phyloP scores from a whole-genome alignment of 2,329 filamentous ascomycete genomes.

The Claviceps pusilla region DNA sequence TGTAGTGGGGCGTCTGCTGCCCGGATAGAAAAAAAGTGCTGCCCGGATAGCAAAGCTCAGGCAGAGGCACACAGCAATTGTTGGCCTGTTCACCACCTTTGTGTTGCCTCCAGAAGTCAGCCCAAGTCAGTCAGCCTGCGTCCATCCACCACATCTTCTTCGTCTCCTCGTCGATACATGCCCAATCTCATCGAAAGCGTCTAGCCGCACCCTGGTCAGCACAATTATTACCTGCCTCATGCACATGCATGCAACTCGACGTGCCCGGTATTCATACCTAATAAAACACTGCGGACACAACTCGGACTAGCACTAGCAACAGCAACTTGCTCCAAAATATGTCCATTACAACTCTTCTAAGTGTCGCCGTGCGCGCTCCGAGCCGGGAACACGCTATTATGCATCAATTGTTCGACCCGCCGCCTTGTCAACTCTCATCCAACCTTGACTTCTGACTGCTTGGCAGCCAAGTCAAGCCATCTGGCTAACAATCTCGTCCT shows the following conservation, averaged over 20 bases:
- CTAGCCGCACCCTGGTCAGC: not conserved
- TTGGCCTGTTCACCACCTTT: no score
- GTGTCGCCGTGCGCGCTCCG: conserved; percentile 2
- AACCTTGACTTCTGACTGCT: not conserved
- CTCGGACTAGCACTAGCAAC: not conserved
- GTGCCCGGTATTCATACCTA: not conserved
- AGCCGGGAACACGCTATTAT: conserved; percentile 4
- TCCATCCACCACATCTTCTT: not conserved
- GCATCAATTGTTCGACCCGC: conserved; percentile 5
- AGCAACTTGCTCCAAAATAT: not conserved
- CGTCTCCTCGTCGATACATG: not conserved
- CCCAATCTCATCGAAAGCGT: not conserved
- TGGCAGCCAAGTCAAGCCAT: conserved; percentile 2
- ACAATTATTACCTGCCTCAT: not conserved
- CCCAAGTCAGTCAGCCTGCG: no score
- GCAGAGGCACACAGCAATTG: no score
- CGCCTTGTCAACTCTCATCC: conserved; percentile 2
- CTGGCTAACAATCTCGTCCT: conserved; percentile 1
- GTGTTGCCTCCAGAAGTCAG: no score
- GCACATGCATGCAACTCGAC: not conserved
- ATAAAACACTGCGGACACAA: no score
- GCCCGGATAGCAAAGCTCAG: no score
- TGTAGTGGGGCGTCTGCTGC: no score
- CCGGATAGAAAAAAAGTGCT: no score
- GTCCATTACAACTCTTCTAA: conserved; percentile 3